phyloP scores from a whole-genome alignment of 257 asterid genomes.

The Coffea eugenioides region DNA sequence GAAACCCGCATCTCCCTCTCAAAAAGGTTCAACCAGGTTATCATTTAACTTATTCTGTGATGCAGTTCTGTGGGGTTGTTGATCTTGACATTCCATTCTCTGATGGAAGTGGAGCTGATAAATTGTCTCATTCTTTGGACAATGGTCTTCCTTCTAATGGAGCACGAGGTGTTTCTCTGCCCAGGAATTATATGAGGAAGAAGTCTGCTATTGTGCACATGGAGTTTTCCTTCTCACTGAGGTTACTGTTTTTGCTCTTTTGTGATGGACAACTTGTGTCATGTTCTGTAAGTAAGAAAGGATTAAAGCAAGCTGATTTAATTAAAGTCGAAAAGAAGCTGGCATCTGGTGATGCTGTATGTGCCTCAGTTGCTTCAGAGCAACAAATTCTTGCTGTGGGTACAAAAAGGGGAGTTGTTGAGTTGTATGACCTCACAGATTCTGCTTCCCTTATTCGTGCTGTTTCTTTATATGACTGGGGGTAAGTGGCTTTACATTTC shows the following conservation, averaged over 20 bases:
- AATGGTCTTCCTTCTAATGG: constrained; percentile 62
- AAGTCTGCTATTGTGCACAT: constrained; percentile 64
- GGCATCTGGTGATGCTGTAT: constrained; percentile 77
- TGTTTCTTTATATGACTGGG: constrained; percentile 94
- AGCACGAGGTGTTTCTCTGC: constrained; percentile 35
- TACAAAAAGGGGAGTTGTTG: constrained; percentile 76
- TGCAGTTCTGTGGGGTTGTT: constrained; percentile 85
- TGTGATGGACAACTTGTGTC: constrained; percentile 74
- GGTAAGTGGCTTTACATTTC: constrained; percentile 49
- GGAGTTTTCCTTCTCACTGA: constrained; percentile 60
- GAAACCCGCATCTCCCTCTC: neutral
- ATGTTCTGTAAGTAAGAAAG: constrained; percentile 91
- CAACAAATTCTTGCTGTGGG: constrained; percentile 99
- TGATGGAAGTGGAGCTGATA: constrained; percentile 44
- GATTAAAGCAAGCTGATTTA: constrained; percentile 66
- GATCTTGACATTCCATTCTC: constrained; percentile 42
- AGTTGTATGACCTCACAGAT: constrained; percentile 86
- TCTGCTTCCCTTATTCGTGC: constrained; percentile 72
- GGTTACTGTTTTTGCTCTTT: constrained; percentile 71
- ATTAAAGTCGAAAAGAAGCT: constrained; percentile 66
- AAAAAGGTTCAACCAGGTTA: neutral
- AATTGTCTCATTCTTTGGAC: constrained; percentile 44
- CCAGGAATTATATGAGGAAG: constrained; percentile 35
- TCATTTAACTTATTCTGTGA: constrained; percentile 12
- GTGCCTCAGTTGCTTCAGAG: constrained; percentile 85